phyloP scores from a whole-genome alignment of 495 filamentous ascomycete species.

The Hypomontagnella monticulosa region DNA sequence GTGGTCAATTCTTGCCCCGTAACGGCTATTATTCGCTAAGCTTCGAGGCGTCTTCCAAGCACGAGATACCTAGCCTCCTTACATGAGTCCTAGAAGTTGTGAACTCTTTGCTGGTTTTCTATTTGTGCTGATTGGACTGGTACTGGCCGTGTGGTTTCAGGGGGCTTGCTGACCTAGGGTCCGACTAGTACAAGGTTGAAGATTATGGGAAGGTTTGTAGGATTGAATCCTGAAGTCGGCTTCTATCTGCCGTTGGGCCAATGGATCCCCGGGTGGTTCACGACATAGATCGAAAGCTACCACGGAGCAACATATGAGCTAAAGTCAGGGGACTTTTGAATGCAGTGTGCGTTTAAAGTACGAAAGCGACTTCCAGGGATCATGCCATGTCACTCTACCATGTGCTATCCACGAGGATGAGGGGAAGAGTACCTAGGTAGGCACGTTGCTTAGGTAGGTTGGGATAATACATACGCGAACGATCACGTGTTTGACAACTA shows the following conservation, averaged over 20 bases:
- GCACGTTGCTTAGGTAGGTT: background rate
- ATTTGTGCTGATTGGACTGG: slow-evolving; percentile 22
- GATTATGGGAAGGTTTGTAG: slow-evolving; percentile 32
- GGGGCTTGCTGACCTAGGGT: slow-evolving; percentile 36
- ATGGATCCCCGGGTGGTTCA: slow-evolving; percentile 30
- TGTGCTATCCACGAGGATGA: slow-evolving; percentile 20
- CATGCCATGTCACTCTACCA: slow-evolving; percentile 26
- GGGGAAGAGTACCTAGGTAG: no score
- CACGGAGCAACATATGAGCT: slow-evolving; percentile 4
- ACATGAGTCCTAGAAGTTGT: slow-evolving; percentile 25
- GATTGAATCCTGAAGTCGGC: slow-evolving; percentile 24
- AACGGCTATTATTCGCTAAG: slow-evolving; percentile 27
- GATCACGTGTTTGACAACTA: slow-evolving; percentile 16
- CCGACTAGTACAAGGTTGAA: slow-evolving; percentile 8
- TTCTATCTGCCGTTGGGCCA: slow-evolving; percentile 19
- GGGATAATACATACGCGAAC: slow-evolving; percentile 11
- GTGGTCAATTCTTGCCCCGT: slow-evolving; percentile 14
- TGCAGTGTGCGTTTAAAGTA: slow-evolving; percentile 19
- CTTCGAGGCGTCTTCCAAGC: slow-evolving; percentile 6
- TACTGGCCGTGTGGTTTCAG: slow-evolving; percentile 30
- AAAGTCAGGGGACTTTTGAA: background rate
- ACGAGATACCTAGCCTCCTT: slow-evolving; percentile 27
- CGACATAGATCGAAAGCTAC: slow-evolving; percentile 9
- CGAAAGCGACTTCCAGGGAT: background rate
- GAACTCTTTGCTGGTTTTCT: slow-evolving; percentile 2